Conservation (phyloP, 2,329 filamentous ascomycete genomes). For the Sporothrix variecibatus region DNA sequence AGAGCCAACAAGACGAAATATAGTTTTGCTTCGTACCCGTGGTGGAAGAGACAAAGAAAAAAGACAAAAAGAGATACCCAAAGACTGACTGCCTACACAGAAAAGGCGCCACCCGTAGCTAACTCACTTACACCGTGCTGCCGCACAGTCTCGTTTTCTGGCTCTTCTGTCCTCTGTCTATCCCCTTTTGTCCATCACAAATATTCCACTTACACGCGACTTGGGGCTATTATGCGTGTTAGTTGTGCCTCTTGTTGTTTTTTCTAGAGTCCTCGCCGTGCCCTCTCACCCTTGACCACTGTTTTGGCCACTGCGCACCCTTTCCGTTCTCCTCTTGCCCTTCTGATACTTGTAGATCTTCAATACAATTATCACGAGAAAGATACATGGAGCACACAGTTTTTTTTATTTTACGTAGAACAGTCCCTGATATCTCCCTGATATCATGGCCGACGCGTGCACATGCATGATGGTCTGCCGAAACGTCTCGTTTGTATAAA, state of each 20-base stretch:
- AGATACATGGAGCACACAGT: conserved; percentile 9
- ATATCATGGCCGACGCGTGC: conserved; percentile 12
- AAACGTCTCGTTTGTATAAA: conserved; percentile 19
- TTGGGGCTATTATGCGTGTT: background rate
- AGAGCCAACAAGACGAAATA: background rate
- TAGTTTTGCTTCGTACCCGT: background rate
- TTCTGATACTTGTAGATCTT: conserved; percentile 3
- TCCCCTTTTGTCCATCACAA: background rate
- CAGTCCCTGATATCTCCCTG: background rate
- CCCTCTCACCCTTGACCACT: background rate
- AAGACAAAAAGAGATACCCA: background rate
- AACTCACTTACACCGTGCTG: background rate
- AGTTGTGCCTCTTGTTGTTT: background rate
- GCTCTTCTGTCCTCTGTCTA: background rate
- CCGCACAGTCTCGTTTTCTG: background rate
- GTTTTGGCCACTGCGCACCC: background rate
- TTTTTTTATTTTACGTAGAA: background rate
- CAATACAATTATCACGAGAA: conserved; percentile 17
- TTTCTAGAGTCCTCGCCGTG: conserved; percentile 13
- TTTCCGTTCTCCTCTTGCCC: background rate
- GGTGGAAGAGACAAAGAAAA: background rate
- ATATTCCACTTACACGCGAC: conserved; percentile 9
- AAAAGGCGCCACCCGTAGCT: background rate
- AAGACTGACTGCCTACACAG: background rate
- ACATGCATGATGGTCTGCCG: background rate